Evolutionary conservation across 208 protist genomes (phyloP), one percentile per base, ranked within the genome.

Genomic region (Leishmania major): DNA sequence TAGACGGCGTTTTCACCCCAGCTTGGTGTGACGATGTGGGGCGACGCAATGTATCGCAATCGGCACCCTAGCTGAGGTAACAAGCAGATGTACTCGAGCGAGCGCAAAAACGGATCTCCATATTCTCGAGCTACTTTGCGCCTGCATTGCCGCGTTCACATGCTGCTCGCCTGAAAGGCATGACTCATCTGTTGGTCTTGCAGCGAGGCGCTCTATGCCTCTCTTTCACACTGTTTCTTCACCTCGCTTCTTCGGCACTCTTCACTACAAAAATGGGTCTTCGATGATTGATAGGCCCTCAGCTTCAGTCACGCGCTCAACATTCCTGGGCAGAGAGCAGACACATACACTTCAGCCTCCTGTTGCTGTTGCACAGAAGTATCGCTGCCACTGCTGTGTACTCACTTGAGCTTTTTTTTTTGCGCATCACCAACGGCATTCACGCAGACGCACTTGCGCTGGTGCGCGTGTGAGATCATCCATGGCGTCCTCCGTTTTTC

Each of bases 401-500:
- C 28, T 8, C 28, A 74, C 43, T 51, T 13, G 28, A 17, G 43
- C 19, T n/a, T n/a, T 31, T 8, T 53, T 53, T 53, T 15, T 55
- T 22, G 13, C 17, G 17, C 67, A 74, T 25, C 45, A 6, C n/a
- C 3, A 51, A 49, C 40, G 28, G 70, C 45, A 74, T 53, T 25
- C 4, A 49, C 45, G 45, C 25, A 55, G 25, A 17, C 70, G 28
- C 7, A 8, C 4, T 35, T 45, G 22, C 70, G 31, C 17, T 1
- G 43, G 70, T 17, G 40, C n/a, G 10, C 4, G 3, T 28, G 72
- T 3, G 3, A 40, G 2, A 13, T 37, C 0, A 59, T 49, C 45
- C 13, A 87, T 75, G 78, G 51, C 74, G 7, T 73, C 57, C 51
- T 66, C 60, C 5, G 19, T 13, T 2, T 88, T 88, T 57, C 69